Conservation (phyloP, 2,329 filamentous ascomycete genomes). For the Conoideocrella luteorostrata region DNA sequence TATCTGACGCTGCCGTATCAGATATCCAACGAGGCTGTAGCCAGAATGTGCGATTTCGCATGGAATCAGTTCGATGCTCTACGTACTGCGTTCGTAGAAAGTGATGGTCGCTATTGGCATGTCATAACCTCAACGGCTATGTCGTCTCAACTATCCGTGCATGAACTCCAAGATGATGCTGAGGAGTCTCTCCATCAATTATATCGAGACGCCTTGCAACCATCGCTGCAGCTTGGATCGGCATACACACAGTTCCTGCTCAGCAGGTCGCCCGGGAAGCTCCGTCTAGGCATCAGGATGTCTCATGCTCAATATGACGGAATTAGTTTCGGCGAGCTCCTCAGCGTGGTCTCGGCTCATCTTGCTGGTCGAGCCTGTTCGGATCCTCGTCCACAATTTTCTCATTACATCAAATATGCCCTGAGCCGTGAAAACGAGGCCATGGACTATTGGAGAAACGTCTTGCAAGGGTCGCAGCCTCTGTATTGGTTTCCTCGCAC, state of each 20-base stretch:
- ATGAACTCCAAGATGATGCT: not conserved
- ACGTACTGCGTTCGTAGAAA: not conserved
- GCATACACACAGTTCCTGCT: not conserved
- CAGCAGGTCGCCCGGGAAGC: not conserved
- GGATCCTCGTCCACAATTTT: not conserved
- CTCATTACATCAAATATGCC: not conserved
- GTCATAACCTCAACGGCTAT: not conserved
- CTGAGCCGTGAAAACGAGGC: not conserved
- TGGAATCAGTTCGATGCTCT: not conserved
- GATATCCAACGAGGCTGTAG: not conserved
- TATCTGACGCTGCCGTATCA: not conserved
- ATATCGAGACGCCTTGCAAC: not conserved
- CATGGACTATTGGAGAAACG: not conserved
- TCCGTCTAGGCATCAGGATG: not conserved
- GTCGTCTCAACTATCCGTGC: not conserved
- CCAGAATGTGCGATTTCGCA: not conserved
- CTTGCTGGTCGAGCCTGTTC: not conserved
- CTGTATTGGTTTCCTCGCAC: not conserved
- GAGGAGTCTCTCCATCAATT: not conserved
- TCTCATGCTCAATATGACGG: not conserved
- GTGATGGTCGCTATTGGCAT: not conserved
- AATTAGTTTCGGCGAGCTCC: not conserved
- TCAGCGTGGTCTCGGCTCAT: not conserved
- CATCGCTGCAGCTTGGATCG: not conserved
- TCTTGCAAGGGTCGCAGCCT: not conserved